Evolutionary conservation across 1,284 basidiomycete species (phyloP), one percentile per base, ranked within the genome.

Genomic region (Pascua sp.): DNA sequence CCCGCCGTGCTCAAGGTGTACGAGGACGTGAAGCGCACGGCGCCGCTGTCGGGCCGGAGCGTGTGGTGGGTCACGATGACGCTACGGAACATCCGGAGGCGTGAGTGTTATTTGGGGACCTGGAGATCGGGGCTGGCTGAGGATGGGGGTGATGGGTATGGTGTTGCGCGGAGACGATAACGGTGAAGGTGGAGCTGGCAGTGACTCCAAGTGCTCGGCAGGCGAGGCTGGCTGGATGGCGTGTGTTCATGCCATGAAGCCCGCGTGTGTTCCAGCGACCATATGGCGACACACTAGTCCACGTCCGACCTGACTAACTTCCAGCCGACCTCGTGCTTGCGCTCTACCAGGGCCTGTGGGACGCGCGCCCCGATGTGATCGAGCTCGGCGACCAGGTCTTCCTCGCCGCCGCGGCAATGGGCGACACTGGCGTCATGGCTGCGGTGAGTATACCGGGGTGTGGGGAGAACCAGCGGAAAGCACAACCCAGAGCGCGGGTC

Each of bases 371-470:
- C 1, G 57, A 64, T 18, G 44, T 61, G 11, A 32, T 48, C 2
- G 66, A 69, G 42, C 47, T 70, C 5, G 69, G 68, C 0, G 67
- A 73, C 60, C 69, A 73, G 59, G 67, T 73, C 15, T 69, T 72
- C 51, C 56, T 72, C 12, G 49, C 61, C 43, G 66, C 73, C 9
- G 64, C 64, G 0, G 67, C 67, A 0, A 57, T 63, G 3, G 59
- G 65, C 41, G 62, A 76, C 51, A 64, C 62, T 2, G 60, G 60
- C 3, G 51, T 49, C 5, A 65, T 72, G 66, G 57, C 66, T 11
- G 12, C 55, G 11, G 64, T 60, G 32, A 65, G 64, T 61, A 10
- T 4, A 4, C 13, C 16, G 37, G 24, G 24, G 11, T 8, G 5
- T 17, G 40, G 41, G 15, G 16, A 15, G 9, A n/a, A n/a, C n/a